Evolutionary conservation across 306 rosid species (phyloP).

Genomic region (Potentilla sterilis): DNA sequence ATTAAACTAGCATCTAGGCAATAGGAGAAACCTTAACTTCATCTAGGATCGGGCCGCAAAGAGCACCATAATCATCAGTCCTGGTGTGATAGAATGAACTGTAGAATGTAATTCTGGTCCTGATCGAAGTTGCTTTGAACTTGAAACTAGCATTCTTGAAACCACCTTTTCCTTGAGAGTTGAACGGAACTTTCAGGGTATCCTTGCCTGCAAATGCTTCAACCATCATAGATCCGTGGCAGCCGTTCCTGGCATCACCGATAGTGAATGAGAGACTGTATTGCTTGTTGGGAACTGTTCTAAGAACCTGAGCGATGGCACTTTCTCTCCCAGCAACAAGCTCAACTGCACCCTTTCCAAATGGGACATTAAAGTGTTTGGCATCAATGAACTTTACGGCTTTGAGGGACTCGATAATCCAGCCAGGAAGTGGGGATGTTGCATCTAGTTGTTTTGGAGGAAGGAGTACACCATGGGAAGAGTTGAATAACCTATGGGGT

Average conservation of each 20-base stretch:
- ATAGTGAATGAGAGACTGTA: slow-evolving; percentile 65
- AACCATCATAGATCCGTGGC: slow-evolving; percentile 91
- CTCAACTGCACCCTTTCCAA: slow-evolving; percentile 66
- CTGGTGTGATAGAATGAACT: slow-evolving; percentile 87
- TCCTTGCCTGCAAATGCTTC: slow-evolving; percentile 86
- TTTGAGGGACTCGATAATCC: slow-evolving; percentile 91
- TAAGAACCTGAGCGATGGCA: slow-evolving; percentile 75
- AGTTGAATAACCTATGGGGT: slow-evolving; percentile 74
- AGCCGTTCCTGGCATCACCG: slow-evolving; percentile 88
- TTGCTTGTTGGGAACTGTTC: slow-evolving; percentile 54
- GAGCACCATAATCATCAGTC: slow-evolving; percentile 73
- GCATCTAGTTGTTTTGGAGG: slow-evolving; percentile 84
- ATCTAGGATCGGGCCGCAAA: slow-evolving; percentile 90
- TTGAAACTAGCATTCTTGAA: slow-evolving; percentile 53
- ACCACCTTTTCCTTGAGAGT: slow-evolving; percentile 69
- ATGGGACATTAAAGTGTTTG: slow-evolving; percentile 61
- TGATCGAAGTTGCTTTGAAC: slow-evolving; percentile 60
- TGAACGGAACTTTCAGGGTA: slow-evolving; percentile 70
- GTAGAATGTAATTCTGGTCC: slow-evolving; percentile 87
- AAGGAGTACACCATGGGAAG: slow-evolving; percentile 76
- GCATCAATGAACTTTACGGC: slow-evolving; percentile 77
- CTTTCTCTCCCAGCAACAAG: slow-evolving; percentile 95
- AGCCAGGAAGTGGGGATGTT: slow-evolving; percentile 87
- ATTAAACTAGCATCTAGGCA: slow-evolving; percentile 25
- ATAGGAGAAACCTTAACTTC: slow-evolving; percentile 54